Evolutionary conservation across 2,329 filamentous ascomycete species (phyloP).

Genomic region (Aspergillus nomiae): DNA sequence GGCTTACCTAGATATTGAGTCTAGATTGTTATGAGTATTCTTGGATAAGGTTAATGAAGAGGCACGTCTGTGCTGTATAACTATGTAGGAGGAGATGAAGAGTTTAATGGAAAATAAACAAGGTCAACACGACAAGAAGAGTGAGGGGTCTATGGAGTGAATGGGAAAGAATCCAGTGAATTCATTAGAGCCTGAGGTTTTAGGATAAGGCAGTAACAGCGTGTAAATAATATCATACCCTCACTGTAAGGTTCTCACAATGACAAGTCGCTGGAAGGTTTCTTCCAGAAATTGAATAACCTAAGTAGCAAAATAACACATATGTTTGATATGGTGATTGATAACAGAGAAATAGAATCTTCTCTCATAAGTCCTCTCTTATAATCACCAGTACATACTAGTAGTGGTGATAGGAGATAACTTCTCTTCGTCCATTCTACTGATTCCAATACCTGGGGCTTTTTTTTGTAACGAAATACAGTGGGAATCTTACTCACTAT

Average conservation of each 20-base stretch:
- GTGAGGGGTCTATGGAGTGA: background rate
- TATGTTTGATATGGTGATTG: background rate
- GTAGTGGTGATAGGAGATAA: background rate
- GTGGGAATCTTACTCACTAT: background rate
- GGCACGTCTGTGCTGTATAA: background rate
- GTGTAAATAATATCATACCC: background rate
- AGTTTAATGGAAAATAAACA: background rate
- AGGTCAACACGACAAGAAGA: background rate
- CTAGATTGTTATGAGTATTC: background rate
- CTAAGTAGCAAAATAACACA: background rate
- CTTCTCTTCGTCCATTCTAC: background rate
- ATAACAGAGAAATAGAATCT: background rate
- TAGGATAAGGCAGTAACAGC: background rate
- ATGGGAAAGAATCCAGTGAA: background rate
- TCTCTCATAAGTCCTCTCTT: background rate
- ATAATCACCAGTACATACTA: background rate
- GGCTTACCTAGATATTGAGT: background rate
- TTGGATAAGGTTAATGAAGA: background rate
- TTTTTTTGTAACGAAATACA: background rate
- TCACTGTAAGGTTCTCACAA: background rate
- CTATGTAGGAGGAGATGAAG: background rate
- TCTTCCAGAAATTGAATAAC: background rate
- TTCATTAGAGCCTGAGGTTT: background rate
- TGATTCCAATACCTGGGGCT: background rate
- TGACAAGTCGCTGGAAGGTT: background rate